phyloP scores from a whole-genome alignment of 1,139 yeast species.

The Magnusiomyces suaveolens region DNA sequence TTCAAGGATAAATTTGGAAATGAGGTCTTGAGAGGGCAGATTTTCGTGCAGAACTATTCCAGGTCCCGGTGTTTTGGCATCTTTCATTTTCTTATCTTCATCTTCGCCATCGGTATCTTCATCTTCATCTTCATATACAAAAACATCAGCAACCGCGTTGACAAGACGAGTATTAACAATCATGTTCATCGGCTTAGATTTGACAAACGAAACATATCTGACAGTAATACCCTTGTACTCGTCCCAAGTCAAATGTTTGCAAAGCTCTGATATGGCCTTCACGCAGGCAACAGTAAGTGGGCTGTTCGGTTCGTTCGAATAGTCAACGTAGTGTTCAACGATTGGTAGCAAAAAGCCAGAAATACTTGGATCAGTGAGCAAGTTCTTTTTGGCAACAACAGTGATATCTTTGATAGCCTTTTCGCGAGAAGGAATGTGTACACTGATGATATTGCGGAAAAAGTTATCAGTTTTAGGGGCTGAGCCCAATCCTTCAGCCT shows the following conservation, averaged over 20 bases:
- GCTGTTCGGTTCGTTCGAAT: slow-evolving; percentile 50
- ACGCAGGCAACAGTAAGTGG: slow-evolving; percentile 69
- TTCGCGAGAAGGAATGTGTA: slow-evolving; percentile 79
- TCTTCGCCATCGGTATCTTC: slow-evolving; percentile 37
- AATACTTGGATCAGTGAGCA: slow-evolving; percentile 48
- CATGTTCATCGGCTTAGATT: slow-evolving; percentile 42
- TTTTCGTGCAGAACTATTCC: slow-evolving; percentile 25
- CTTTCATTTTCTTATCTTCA: not conserved
- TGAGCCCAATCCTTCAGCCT: not conserved
- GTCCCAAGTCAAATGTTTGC: slow-evolving; percentile 58
- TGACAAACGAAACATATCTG: slow-evolving; percentile 56
- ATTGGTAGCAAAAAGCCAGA: slow-evolving; percentile 78
- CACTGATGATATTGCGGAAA: slow-evolving; percentile 69
- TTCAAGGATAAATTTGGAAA: slow-evolving; percentile 45
- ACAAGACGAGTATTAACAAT: slow-evolving; percentile 55
- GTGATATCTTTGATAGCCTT: slow-evolving; percentile 63
- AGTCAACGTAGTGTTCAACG: slow-evolving; percentile 58
- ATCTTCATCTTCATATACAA: slow-evolving; percentile 23
- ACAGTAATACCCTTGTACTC: slow-evolving; percentile 69
- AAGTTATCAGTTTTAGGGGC: slow-evolving; percentile 39
- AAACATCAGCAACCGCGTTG: slow-evolving; percentile 52
- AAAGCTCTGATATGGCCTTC: slow-evolving; percentile 50
- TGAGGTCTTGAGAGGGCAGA: slow-evolving; percentile 32
- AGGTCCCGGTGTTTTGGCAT: slow-evolving; percentile 8
- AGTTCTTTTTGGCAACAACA: slow-evolving; percentile 30